These are phyloP conservation scores for Syncephalastrum sp. DNA, from an alignment of 371 early-diverging fungal genomes.

Conservation along the genomic window DNA sequence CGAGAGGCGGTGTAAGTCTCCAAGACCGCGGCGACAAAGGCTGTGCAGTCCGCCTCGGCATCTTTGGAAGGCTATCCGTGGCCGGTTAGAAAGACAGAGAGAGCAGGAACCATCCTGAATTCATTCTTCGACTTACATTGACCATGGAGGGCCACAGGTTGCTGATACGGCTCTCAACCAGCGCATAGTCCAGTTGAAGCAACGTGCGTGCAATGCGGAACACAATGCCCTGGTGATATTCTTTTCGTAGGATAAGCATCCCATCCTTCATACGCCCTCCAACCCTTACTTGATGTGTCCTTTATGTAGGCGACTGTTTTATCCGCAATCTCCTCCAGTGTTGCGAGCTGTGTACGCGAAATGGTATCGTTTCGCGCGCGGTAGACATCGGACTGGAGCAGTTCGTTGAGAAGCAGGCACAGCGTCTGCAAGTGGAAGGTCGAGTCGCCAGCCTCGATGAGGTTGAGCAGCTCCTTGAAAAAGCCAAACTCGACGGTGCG, in stretches of 20 bases:
- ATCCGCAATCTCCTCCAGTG: slow-evolving; percentile 23
- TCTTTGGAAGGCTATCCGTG: slow-evolving; percentile 20
- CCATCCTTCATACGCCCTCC: slow-evolving; percentile 11
- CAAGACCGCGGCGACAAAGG: slow-evolving; percentile 29
- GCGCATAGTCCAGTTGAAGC: slow-evolving; percentile 41
- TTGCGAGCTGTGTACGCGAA: slow-evolving; percentile 20
- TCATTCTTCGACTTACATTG: slow-evolving; percentile 23
- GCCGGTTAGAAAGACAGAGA: neutral
- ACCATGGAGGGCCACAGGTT: slow-evolving; percentile 38
- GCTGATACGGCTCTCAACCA: slow-evolving; percentile 34
- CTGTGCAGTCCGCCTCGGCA: slow-evolving; percentile 24
- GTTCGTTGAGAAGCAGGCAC: slow-evolving; percentile 20
- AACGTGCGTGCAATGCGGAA: slow-evolving; percentile 32
- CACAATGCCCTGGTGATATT: slow-evolving; percentile 21
- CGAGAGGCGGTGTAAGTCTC: slow-evolving; percentile 48
- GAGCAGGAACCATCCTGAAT: neutral
- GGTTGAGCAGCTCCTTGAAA: slow-evolving; percentile 24
- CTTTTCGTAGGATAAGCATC: slow-evolving; percentile 1
- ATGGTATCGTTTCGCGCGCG: slow-evolving; percentile 35
- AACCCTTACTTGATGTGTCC: slow-evolving; percentile 1
- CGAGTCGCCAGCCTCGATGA: slow-evolving; percentile 6
- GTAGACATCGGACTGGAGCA: slow-evolving; percentile 31
- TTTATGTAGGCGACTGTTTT: slow-evolving; percentile 16
- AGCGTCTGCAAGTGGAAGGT: slow-evolving; percentile 18
- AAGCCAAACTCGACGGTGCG: slow-evolving; percentile 43